These are phyloP conservation scores for Mariannaea elegans DNA, from an alignment of 2,329 filamentous ascomycete genomes.

Conservation along the genomic window DNA sequence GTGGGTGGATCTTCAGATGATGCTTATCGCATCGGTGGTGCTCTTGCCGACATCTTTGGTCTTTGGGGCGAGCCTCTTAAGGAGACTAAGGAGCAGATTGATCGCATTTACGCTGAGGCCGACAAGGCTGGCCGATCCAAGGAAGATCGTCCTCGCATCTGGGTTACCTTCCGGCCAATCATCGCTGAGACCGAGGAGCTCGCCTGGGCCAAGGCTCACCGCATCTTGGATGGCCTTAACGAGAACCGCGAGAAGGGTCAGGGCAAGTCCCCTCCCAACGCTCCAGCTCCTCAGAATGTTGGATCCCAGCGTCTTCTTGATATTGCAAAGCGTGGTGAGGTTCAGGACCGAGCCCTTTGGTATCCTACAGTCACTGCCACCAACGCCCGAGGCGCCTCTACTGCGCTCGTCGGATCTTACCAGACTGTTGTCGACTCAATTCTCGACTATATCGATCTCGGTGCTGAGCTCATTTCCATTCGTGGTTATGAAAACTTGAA, in stretches of 20 bases:
- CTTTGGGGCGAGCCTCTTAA: slow-evolving; percentile 72
- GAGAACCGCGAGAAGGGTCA: slow-evolving; percentile 49
- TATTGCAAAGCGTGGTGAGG: slow-evolving; percentile 63
- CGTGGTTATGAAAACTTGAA: slow-evolving; percentile 69
- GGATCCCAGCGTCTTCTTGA: slow-evolving; percentile 67
- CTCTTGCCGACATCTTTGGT: slow-evolving; percentile 68
- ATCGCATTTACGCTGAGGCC: slow-evolving; percentile 66
- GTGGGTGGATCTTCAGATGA: slow-evolving; percentile 68
- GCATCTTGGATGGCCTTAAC: slow-evolving; percentile 61
- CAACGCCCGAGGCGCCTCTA: slow-evolving; percentile 66
- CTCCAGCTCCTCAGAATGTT: slow-evolving; percentile 60
- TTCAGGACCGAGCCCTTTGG: slow-evolving; percentile 70
- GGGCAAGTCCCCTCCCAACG: slow-evolving; percentile 36
- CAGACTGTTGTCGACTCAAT: slow-evolving; percentile 63
- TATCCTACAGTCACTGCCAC: slow-evolving; percentile 70
- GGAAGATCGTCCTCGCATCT: slow-evolving; percentile 64
- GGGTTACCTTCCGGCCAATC: slow-evolving; percentile 72
- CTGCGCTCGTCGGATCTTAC: slow-evolving; percentile 64
- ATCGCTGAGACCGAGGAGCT: slow-evolving; percentile 68
- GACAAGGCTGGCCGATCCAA: slow-evolving; percentile 61
- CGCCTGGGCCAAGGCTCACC: slow-evolving; percentile 68
- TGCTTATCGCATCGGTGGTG: slow-evolving; percentile 67
- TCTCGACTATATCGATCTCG: slow-evolving; percentile 65
- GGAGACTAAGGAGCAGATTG: slow-evolving; percentile 70
- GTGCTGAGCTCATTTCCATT: slow-evolving; percentile 66